These are phyloP conservation scores for Yarrowia galli DNA, from an alignment of 1,139 yeast species.

Conservation along the genomic window DNA sequence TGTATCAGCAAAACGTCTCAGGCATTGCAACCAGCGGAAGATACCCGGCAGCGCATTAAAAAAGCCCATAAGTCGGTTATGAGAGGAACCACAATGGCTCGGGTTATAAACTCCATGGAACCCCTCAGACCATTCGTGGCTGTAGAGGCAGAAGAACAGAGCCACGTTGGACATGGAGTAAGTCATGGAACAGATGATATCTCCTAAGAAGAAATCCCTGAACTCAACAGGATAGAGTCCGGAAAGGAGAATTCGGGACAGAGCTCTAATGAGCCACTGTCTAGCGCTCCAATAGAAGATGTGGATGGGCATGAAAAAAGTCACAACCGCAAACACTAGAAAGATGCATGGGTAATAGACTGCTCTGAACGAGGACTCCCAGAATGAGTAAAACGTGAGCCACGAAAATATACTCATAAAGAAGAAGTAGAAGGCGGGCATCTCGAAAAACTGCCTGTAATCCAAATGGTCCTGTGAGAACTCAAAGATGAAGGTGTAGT, in stretches of 20 bases:
- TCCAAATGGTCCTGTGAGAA: slow-evolving; percentile 75
- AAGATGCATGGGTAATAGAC: slow-evolving; percentile 84
- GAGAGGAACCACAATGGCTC: slow-evolving; percentile 76
- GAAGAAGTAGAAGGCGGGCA: slow-evolving; percentile 68
- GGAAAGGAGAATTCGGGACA: slow-evolving; percentile 75
- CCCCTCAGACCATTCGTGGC: slow-evolving; percentile 63
- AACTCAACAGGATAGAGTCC: slow-evolving; percentile 96
- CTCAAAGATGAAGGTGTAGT: slow-evolving; percentile 92
- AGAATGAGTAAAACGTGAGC: slow-evolving; percentile 76
- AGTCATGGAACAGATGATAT: slow-evolving; percentile 84
- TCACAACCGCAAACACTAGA: slow-evolving; percentile 60
- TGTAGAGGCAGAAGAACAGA: slow-evolving; percentile 82
- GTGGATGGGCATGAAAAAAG: slow-evolving; percentile 68
- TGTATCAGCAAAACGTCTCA: slow-evolving; percentile 89
- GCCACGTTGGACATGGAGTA: slow-evolving; percentile 87
- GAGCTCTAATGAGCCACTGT: slow-evolving; percentile 75
- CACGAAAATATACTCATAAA: slow-evolving; percentile 68
- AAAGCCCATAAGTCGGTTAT: slow-evolving; percentile 79
- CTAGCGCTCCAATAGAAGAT: slow-evolving; percentile 63
- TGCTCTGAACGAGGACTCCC: slow-evolving; percentile 68
- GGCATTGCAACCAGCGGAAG: slow-evolving; percentile 90
- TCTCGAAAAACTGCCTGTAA: slow-evolving; percentile 65
- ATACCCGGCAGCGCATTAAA: slow-evolving; percentile 83
- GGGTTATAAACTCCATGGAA: slow-evolving; percentile 40
- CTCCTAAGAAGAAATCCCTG: slow-evolving; percentile 92